Conservation (phyloP, 164 flowering plant genomes). For the Magnolia kwangsiensis region DNA sequence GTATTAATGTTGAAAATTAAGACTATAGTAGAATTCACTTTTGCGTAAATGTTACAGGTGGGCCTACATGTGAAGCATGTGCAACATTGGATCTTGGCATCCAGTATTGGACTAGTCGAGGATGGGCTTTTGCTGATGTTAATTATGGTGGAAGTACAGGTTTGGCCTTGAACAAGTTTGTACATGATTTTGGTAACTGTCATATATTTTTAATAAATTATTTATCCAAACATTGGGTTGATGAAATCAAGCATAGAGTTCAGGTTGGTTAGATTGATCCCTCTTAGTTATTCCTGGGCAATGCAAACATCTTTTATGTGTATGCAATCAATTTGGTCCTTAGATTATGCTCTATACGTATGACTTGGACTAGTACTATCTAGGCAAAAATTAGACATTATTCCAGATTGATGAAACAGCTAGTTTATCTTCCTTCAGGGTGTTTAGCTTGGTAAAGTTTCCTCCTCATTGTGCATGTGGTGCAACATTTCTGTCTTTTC, state of each 20-base stretch:
- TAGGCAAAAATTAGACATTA: background rate
- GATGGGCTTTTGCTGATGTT: slow-evolving; percentile 98
- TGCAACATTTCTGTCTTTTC: background rate
- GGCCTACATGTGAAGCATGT: slow-evolving; percentile 85
- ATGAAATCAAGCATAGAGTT: background rate
- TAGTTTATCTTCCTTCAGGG: background rate
- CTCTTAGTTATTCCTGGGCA: background rate
- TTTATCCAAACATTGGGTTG: background rate
- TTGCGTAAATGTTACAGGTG: slow-evolving; percentile 52
- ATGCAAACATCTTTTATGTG: too few relatives aligned
- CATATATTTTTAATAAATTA: background rate
- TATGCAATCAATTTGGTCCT: background rate
- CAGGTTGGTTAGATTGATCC: background rate
- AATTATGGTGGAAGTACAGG: slow-evolving; percentile 99
- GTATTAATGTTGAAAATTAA: background rate
- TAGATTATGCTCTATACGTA: too few relatives aligned
- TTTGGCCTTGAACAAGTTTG: slow-evolving; percentile 28
- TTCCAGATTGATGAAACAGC: background rate
- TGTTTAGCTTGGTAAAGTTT: background rate
- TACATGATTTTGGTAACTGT: background rate
- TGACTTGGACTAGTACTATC: background rate
- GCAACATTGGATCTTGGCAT: slow-evolving; percentile 69
- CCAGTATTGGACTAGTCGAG: slow-evolving; percentile 98
- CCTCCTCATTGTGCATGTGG: background rate
- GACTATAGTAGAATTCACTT: background rate